Evolutionary conservation across 345 rosid species (phyloP), one percentile per base, ranked within the genome.

Genomic region (Crucihimalaya himalaica): DNA sequence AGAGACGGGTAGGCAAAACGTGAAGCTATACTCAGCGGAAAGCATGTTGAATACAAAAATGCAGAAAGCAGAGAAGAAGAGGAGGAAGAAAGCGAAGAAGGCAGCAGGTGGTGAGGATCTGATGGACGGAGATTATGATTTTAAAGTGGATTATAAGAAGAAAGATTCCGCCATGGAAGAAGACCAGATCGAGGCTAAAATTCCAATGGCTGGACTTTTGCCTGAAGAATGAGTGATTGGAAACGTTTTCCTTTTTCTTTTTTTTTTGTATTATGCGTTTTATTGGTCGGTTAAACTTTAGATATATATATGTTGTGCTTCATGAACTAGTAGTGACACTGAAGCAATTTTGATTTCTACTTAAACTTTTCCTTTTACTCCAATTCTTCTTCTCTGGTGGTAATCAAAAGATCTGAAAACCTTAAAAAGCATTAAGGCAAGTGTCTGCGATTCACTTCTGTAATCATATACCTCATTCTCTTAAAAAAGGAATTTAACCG

Each of bases 1-100:
- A 4, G 76, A 72, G 48, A 21, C 76, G 13, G 66, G 85, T 46
- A 82, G 55, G 78, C 99, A 92, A 80, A 92, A 92, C 66, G 83
- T 79, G 84, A 86, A 89, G 82, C 76, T 95, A 5, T 95, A 90
- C 57, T 51, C 68, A 18, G 90, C 76, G 5, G 91, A 90, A 67
- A 89, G 88, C 31, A 95, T 92, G 15, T 83, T 92, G 15, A 92
- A 95, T 70, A 79, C 92, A 4, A 95, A 84, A 75, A 65, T 68
- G 68, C 86, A 83, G 76, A 86, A 78, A 73, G 97, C 98, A 1
- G 97, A 92, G 75, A 89, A 84, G 85, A 90, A 90, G 81, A 81
- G 66, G 78, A 89, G 88, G 88, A 90, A 87, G 78, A 87, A 86
- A 19, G 85, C 74, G 0, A 86, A 76, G 47, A 86, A 81, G 67